Evolutionary conservation across 1,284 basidiomycete species (phyloP), one percentile per base, ranked within the genome.

Genomic region (Fomitopsis betulina): DNA sequence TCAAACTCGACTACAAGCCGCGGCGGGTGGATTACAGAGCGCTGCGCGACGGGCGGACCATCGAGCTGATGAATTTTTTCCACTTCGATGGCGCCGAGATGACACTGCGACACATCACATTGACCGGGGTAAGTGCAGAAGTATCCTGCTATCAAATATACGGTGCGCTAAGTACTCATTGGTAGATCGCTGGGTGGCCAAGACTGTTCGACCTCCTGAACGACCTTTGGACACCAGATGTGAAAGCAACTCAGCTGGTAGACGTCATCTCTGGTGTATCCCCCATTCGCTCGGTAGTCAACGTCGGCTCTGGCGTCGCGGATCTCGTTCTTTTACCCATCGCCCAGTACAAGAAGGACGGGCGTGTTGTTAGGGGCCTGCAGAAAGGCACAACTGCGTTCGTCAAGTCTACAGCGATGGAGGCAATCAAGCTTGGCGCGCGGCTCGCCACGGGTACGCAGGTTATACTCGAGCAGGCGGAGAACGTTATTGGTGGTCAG

Each of bases 31-130:
- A 99, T 72, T 97, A 98, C 72, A 78, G 86, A 59, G 96, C 95
- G n/a, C 77, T 98, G 53, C 83, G 89, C 17, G 89, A 96, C 66
- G 97, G 97, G 13, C 86, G 83, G 70, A 95, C 94, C 0, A 96
- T 97, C 61, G 97, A 99, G 71, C 76, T 99, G 58, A 98, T 99
- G 96, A 99, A 99, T 72, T 98, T 99, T 72, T 99, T 99, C 87
- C 96, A 98, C 73, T 99, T 99, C 66, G 96, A 99, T 66, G 96
- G 94, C 0, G 92, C 96, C 2, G 96, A 98, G 73, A 98, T 99
- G 94, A 96, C 94, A 0, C 75, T 99, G 54, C 83, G 96, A 54
- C 95, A 97, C 69, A 88, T 98, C 60, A 95, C 93, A 15, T 72
- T 98, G 25, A 86, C 89, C 55, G 97, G 96, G 17, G 93, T 96